These are phyloP conservation scores for Tripterygium wilfordii DNA, from an alignment of 177 flowering plant genomes.

Conservation along the genomic window DNA sequence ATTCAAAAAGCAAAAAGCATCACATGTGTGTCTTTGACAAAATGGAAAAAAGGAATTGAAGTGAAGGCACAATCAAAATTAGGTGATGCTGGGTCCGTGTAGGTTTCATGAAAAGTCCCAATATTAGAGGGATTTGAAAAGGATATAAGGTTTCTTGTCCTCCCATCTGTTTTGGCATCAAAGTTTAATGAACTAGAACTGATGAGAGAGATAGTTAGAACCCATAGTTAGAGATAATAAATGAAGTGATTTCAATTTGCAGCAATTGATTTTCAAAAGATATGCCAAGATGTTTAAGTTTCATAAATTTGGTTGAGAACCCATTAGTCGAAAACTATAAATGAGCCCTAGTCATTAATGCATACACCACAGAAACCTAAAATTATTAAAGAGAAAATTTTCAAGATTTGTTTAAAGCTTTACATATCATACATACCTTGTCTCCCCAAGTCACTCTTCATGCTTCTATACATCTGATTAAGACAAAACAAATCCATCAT, in stretches of 20 bases:
- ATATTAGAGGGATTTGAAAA: constrained; percentile 22
- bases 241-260: constrained; percentile 23
- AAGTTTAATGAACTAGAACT: no score
- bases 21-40: background rate
- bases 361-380: no score
- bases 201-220: background rate
- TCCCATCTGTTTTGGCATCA: constrained; percentile 17
- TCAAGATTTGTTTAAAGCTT: no score
- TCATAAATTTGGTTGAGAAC: constrained; percentile 6
- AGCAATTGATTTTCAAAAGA: constrained; percentile 9
- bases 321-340: constrained; percentile 8
- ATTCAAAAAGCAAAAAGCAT: background rate
- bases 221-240: no score
- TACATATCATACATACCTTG: constrained; percentile 34
- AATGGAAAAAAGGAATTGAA: background rate
- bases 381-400: no score
- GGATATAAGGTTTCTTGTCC: background rate
- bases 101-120: constrained; percentile 24
- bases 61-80: no score
- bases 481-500: constrained; percentile 1
- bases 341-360: constrained; percentile 3
- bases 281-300: constrained; percentile 2
- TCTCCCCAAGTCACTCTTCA: constrained; percentile 43
- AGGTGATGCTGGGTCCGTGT: no score
- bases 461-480: constrained; percentile 70